Conservation (phyloP, 116 monocot genomes). For the Papilionanthe hybrid region DNA sequence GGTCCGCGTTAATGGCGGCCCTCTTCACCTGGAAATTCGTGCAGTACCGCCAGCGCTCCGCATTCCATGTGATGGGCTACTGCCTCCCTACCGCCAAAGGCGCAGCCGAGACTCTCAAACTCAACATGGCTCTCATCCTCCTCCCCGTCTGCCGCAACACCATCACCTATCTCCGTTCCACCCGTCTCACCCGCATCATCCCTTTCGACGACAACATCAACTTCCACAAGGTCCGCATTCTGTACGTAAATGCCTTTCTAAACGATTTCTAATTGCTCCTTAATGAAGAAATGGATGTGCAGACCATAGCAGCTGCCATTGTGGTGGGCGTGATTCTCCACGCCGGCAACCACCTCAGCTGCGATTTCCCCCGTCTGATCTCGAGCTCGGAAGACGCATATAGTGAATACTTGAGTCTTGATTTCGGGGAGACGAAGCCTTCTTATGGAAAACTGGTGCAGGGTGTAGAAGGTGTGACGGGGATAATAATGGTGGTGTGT, state of each 20-base stretch:
- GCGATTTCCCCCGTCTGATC: slow-evolving; percentile 74
- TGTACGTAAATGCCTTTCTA: neutral
- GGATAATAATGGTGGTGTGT: slow-evolving; percentile 62
- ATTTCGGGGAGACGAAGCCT: slow-evolving; percentile 66
- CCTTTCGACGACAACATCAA: slow-evolving; percentile 96
- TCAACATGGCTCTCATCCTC: slow-evolving; percentile 91
- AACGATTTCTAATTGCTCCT: neutral
- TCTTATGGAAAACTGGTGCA: slow-evolving; percentile 37
- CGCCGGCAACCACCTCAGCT: slow-evolving; percentile 70
- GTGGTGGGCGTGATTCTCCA: slow-evolving; percentile 80
- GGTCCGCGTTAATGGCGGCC: slow-evolving; percentile 52
- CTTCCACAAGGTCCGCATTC: slow-evolving; percentile 73
- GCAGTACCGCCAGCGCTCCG: slow-evolving; percentile 61
- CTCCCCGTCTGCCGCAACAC: slow-evolving; percentile 88
- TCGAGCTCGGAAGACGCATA: slow-evolving; percentile 32
- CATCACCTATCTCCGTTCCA: slow-evolving; percentile 76
- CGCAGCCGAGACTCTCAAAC: slow-evolving; percentile 88
- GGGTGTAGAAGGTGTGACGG: slow-evolving; percentile 67
- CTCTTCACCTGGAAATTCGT: slow-evolving; percentile 86
- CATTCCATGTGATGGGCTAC: slow-evolving; percentile 87
- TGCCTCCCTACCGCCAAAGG: slow-evolving; percentile 90
- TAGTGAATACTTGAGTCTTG: slow-evolving; percentile 7
- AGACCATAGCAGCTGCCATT: slow-evolving; percentile 82
- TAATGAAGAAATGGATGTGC: slow-evolving; percentile 3
- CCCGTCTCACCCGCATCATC: slow-evolving; percentile 33